Conservation (phyloP, 1,284 basidiomycete species). For the Pseudozyma thailandica region DNA sequence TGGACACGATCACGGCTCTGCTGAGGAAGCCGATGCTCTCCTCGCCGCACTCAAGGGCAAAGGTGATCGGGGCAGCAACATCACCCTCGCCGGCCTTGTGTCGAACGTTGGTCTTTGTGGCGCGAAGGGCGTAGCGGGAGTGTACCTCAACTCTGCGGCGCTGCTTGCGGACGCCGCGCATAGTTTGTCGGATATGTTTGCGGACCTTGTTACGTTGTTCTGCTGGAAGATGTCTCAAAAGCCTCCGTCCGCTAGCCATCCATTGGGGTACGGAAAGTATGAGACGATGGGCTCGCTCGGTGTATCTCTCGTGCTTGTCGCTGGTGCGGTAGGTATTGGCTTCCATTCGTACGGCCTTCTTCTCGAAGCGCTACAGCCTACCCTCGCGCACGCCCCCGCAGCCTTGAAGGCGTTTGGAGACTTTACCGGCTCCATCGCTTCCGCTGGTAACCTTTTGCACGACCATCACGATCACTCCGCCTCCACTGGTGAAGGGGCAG, state of each 20-base stretch:
- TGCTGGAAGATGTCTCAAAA: constrained; percentile 88
- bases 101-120: constrained; percentile 84
- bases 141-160: constrained; percentile 79
- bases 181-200: constrained; percentile 84
- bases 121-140: constrained; percentile 76
- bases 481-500: constrained; percentile 39
- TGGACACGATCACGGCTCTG: constrained; percentile 62
- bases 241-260: constrained; percentile 80
- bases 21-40: constrained; percentile 67
- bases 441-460: constrained; percentile 72
- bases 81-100: constrained; percentile 76
- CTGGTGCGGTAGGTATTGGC: constrained; percentile 88
- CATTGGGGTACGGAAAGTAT: constrained; percentile 87
- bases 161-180: constrained; percentile 95
- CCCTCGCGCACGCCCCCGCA: constrained; percentile 72
- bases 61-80: constrained; percentile 63
- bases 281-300: constrained; percentile 90
- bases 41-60: constrained; percentile 63
- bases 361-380: constrained; percentile 74
- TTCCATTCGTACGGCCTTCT: constrained; percentile 89
- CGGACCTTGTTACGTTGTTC: constrained; percentile 91
- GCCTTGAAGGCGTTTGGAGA: constrained; percentile 74
- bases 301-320: constrained; percentile 80
- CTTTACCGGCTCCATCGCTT: constrained; percentile 72
- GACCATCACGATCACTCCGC: constrained; percentile 71